Evolutionary conservation across 306 rosid genomes (phyloP).

Genomic region (Citrullus colocynthis): DNA sequence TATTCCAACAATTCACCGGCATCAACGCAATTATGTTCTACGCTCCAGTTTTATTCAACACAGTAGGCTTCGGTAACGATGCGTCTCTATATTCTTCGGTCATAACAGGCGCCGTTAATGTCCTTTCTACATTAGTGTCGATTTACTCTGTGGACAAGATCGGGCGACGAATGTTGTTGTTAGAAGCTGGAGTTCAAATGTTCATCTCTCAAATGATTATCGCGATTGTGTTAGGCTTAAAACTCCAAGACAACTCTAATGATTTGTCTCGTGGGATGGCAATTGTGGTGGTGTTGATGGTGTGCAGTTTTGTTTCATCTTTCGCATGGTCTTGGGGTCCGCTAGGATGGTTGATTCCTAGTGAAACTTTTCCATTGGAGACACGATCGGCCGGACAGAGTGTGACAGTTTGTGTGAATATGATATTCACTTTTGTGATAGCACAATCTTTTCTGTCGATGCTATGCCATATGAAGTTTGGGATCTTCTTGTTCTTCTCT

Average conservation of each 20-base stretch:
- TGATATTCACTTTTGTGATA: constrained; percentile 54
- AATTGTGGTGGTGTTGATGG: constrained; percentile 41
- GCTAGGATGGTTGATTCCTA: constrained; percentile 58
- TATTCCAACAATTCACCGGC: constrained; percentile 62
- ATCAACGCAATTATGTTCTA: constrained; percentile 67
- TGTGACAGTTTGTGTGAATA: constrained; percentile 37
- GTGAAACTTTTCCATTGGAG: constrained; percentile 53
- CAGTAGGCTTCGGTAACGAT: constrained; percentile 32
- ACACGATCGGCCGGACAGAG: constrained; percentile 53
- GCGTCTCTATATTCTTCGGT: constrained; percentile 48
- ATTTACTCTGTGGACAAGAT: constrained; percentile 31
- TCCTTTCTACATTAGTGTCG: constrained; percentile 41
- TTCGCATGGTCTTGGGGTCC: constrained; percentile 81
- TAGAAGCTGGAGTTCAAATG: constrained; percentile 62
- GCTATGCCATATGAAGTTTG: constrained; percentile 41
- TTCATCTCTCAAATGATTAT: constrained; percentile 38
- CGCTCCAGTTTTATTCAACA: constrained; percentile 48
- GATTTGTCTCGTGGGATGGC: constrained; percentile 19
- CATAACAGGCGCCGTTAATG: constrained; percentile 54
- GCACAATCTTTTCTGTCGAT: constrained; percentile 52
- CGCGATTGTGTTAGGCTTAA: constrained; percentile 28
- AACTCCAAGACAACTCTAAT: constrained; percentile 22
- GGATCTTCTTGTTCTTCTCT: constrained; percentile 45
- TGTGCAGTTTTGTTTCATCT: constrained; percentile 42
- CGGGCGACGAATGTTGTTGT: constrained; percentile 33